A percentile compares a stretch with the other conserved stretches of the same genome.
Conservation (phyloP, 176 grass and related monocot genomes). For the Aegilops bicornis region DNA sequence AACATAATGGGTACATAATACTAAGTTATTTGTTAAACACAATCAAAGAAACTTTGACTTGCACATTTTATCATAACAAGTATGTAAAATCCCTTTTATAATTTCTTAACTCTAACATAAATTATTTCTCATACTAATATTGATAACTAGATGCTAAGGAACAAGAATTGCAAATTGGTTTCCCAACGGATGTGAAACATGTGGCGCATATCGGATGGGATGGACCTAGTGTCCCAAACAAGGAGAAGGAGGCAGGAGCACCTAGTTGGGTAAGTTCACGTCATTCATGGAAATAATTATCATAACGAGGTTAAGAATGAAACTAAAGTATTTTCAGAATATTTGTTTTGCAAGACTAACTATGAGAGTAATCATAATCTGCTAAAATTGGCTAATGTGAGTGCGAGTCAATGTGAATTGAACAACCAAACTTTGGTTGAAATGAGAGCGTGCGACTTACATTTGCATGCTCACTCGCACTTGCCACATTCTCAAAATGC, state of each 20-base stretch:
- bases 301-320: too few relatives aligned
- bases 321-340: too few relatives aligned
- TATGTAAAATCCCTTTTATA: background rate
- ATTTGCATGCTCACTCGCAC: too few relatives aligned
- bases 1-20: conserved; percentile 69
- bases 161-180: conserved; percentile 74
- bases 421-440: too few relatives aligned
- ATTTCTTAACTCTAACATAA: background rate
- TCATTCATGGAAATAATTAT: background rate
- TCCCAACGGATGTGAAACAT: conserved; percentile 92
- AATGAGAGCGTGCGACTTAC: too few relatives aligned
- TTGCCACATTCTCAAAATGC: too few relatives aligned
- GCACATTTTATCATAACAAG: background rate
- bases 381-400: too few relatives aligned
- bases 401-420: too few relatives aligned
- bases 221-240: conserved; percentile 29
- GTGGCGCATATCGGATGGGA: conserved; percentile 91
- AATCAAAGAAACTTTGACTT: background rate
- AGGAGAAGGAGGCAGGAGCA: conserved; percentile 40
- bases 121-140: background rate
- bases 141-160: conserved; percentile 56
- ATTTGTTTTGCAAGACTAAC: too few relatives aligned
- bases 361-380: too few relatives aligned
- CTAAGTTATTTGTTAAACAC: background rate
- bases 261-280: conserved; percentile 55